Base-by-base conservation (phyloP, 192 early-diverging fungal genomes). In the Radiomyces spectabilis region DNA sequence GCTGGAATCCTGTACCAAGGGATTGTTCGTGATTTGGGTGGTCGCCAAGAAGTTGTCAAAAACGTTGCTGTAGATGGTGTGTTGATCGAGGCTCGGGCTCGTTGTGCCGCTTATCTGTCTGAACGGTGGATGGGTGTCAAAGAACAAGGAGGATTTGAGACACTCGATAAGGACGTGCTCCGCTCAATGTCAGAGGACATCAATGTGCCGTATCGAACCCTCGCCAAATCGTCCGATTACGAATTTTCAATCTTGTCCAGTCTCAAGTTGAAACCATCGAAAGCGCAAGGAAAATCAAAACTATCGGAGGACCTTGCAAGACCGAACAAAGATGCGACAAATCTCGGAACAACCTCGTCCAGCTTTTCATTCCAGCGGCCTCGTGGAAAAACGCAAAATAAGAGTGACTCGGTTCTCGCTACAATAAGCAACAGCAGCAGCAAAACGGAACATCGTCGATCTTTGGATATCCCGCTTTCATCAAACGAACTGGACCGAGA, bases 21-120 rank as follows among this genome's bases (percentile, higher is more conserved):
- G 8, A 62, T 69, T 49, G 61, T 69, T 2, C 49, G 61, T 1
- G 61, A 69, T 44, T 39, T 69, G 35, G 35, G 57, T 13, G 59
- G 56, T 15, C 51, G 67, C 16, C 56, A 69, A 33, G 67, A 62
- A 33, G 56, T 69, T 0, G 57, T 62, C 19, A 59, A 69, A 41
- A 69, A 69, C 26, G 51, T 58, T 7, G 60, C 67, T 5, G 55
- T 69, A n/a, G 55, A 60, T 29, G 46, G 50, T 12, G 56, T 62
- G 3, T 42, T 69, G 7, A 24, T 57, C n/a, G 52, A 58, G 8
- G 33, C 51, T 9, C 34, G 67, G 3, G 25, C 24, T 2, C 27
- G 41, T 10, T 63, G 60, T 55, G 61, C 45, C n/a, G 42, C 8
- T 8, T 69, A 59, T 18, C 41, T 69, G 5, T 4, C 16, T 8